Percentiles rank a stretch among this genome's conserved stretches.
Evolutionary conservation across 2,329 filamentous ascomycete genomes (phyloP).

Genomic region (Arthrobotrys pseudoclavata): DNA sequence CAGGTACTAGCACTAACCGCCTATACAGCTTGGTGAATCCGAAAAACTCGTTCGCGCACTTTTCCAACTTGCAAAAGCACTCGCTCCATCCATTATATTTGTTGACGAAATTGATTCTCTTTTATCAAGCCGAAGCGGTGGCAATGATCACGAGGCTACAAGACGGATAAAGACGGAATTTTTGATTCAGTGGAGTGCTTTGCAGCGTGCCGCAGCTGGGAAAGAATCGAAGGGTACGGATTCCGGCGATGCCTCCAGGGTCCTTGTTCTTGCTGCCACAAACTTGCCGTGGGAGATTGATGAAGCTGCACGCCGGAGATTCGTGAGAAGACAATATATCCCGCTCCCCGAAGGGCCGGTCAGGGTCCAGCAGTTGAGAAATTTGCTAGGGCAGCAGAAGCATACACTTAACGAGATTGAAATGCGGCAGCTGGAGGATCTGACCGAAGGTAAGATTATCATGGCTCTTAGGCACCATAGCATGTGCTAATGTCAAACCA

Average conservation of each 20-base stretch:
- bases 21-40: slow-evolving; percentile 79
- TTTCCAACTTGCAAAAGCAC: slow-evolving; percentile 86
- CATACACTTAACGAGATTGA: slow-evolving; percentile 80
- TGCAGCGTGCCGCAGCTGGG: slow-evolving; percentile 91
- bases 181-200: slow-evolving; percentile 94
- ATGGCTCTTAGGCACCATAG: background rate
- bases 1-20: slow-evolving; percentile 4
- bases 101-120: slow-evolving; percentile 98
- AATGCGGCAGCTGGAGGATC: slow-evolving; percentile 78
- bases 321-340: slow-evolving; percentile 94
- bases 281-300: slow-evolving; percentile 99
- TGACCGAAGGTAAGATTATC: slow-evolving; percentile 80
- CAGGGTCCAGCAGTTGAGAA: slow-evolving; percentile 81
- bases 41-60: slow-evolving; percentile 95
- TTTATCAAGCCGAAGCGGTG: slow-evolving; percentile 83
- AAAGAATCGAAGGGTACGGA: slow-evolving; percentile 72
- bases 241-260: slow-evolving; percentile 82
- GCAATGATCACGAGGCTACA: slow-evolving; percentile 91
- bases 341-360: slow-evolving; percentile 89
- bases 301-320: slow-evolving; percentile 89
- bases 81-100: slow-evolving; percentile 97
- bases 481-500: slow-evolving; percentile 18
- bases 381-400: slow-evolving; percentile 86
- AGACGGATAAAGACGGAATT: slow-evolving; percentile 97
- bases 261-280: slow-evolving; percentile 93